Conservation (phyloP, 352 stramenopile genomes). For the Phytopythium chamaehyphon region DNA sequence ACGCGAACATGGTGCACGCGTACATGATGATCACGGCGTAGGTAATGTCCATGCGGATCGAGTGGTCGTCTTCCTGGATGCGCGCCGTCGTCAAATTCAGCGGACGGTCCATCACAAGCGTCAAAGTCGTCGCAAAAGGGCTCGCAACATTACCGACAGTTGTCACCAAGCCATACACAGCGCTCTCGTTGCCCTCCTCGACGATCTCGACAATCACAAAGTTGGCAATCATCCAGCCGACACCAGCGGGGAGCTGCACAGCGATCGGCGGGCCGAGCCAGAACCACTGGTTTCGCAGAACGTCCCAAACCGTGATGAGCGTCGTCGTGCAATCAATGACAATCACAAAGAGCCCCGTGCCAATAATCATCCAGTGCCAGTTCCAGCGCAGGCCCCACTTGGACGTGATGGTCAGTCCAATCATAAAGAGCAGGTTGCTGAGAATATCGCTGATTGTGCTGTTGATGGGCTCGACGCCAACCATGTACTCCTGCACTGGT, state of each 20-base stretch:
- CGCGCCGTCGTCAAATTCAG: slow-evolving; percentile 15
- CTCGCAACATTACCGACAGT: slow-evolving; percentile 19
- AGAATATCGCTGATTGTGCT: slow-evolving; percentile 11
- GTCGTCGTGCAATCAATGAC: slow-evolving; percentile 20
- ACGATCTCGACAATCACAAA: slow-evolving; percentile 21
- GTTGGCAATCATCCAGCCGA: slow-evolving; percentile 20
- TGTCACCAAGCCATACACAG: slow-evolving; percentile 20
- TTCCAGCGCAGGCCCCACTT: slow-evolving; percentile 30
- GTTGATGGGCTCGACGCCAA: slow-evolving; percentile 13
- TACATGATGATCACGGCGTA: slow-evolving; percentile 16
- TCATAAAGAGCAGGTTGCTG: slow-evolving; percentile 11
- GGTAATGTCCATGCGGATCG: slow-evolving; percentile 10
- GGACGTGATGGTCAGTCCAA: slow-evolving; percentile 8
- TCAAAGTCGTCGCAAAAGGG: slow-evolving; percentile 13
- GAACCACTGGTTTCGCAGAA: slow-evolving; percentile 36
- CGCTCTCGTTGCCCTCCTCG: slow-evolving; percentile 21
- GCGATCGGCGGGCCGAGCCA: slow-evolving; percentile 26
- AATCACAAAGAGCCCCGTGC: slow-evolving; percentile 18
- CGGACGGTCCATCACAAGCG: slow-evolving; percentile 10
- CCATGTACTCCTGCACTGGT: slow-evolving; percentile 13
- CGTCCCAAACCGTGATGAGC: slow-evolving; percentile 30
- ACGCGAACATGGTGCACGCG: slow-evolving; percentile 20
- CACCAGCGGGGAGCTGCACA: slow-evolving; percentile 15
- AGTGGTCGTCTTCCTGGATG: slow-evolving; percentile 13
- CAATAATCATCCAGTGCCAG: slow-evolving; percentile 23